Conservation (phyloP, 192 early-diverging fungal genomes). For the Funneliformis geosporum region DNA sequence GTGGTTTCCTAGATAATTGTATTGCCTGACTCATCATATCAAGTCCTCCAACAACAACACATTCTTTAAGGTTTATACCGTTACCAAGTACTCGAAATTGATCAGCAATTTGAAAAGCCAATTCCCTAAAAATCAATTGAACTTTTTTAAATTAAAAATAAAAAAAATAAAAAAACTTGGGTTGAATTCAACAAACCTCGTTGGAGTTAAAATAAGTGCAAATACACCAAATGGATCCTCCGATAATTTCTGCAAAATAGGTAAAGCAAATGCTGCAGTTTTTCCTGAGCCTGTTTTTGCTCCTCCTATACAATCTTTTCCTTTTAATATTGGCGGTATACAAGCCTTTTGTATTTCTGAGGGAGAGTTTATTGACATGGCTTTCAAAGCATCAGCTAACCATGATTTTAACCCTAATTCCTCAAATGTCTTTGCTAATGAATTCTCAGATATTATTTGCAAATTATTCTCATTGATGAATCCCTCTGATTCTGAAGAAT, state of each 20-base stretch:
- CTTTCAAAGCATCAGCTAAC: constrained; percentile 74
- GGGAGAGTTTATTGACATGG: constrained; percentile 82
- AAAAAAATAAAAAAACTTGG: not conserved
- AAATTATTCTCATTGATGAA: constrained; percentile 34
- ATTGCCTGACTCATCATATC: constrained; percentile 96
- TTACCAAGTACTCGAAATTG: constrained; percentile 94
- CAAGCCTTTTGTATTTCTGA: constrained; percentile 94
- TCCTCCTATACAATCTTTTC: constrained; percentile 85
- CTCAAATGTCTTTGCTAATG: constrained; percentile 50
- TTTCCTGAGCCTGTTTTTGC: constrained; percentile 98
- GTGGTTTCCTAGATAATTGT: constrained; percentile 80
- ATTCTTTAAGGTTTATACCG: constrained; percentile 78
- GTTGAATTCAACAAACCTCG: constrained; percentile 53
- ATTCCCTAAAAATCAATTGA: constrained; percentile 62
- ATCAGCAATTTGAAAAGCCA: constrained; percentile 98
- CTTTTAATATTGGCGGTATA: constrained; percentile 74
- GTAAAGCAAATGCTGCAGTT: constrained; percentile 97
- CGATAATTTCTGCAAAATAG: constrained; percentile 91
- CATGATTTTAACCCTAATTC: constrained; percentile 80
- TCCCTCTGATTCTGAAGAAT: constrained; percentile 44
- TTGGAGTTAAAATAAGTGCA: constrained; percentile 95
- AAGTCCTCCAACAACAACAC: constrained; percentile 90
- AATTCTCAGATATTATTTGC: not conserved
- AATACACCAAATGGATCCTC: constrained; percentile 97
- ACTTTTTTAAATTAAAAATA: not conserved